Evolutionary conservation across 352 stramenopile genomes (phyloP), one percentile per base, ranked within the genome.

Genomic region (Halophytophthora polymorphica): DNA sequence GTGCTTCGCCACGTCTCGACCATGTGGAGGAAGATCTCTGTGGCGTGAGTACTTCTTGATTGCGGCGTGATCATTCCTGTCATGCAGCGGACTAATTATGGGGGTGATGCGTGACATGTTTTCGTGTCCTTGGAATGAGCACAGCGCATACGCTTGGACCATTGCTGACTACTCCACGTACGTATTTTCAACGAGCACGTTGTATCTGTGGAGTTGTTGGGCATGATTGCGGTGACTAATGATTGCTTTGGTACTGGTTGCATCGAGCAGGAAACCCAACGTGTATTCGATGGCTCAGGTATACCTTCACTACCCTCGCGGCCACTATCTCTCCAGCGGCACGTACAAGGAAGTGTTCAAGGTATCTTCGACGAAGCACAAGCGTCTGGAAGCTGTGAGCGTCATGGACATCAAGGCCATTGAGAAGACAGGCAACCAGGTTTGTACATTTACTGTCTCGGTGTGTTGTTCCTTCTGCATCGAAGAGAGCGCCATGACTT

Each of bases 331-430:
- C 12, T 77, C 80, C 7, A 71, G 90, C 42, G 89, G 89, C 40
- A 79, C 81, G 17, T 96, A 92, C 66, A 97, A 97, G 41, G 64
- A 88, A 52, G 88, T 97, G 0, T 96, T 81, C 61, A 91, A 93
- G 40, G 86, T 96, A 10, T 88, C 72, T 58, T 84, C 77, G 3
- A 66, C 63, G 10, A 58, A 70, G 12, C 36, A 85, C 34, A 72
- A 82, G 28, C 66, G 70, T 10, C 50, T 91, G 11, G 83, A 96
- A 50, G 83, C 77, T 51, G 67, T 96, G 17, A 91, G 88, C 35
- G 76, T 95, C 29, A 98, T 97, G 93, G 86, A 99, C 73, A 82
- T 98, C 37, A 73, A 78, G n/a, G 64, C 73, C 14, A 94, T 98
- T 41, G 70, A 88, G 50, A 65, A 66, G 28, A 89, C 74, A 14